Evolutionary conservation across 2,329 filamentous ascomycete species (phyloP).

Genomic region (Ilyonectria destructans): DNA sequence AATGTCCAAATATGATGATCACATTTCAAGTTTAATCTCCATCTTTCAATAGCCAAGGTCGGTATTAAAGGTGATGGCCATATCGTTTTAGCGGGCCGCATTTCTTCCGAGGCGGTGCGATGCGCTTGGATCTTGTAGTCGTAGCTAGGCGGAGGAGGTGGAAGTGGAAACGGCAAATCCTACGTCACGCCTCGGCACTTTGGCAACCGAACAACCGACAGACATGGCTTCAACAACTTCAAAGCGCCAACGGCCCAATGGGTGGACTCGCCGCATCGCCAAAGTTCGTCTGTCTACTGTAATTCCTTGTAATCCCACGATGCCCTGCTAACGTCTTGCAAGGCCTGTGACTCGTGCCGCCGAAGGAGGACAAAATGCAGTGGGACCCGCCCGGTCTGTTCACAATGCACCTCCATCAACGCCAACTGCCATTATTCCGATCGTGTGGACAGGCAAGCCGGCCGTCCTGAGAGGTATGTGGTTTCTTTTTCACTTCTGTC

Average conservation of each 20-base stretch:
- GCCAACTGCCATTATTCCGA: slow-evolving; percentile 21
- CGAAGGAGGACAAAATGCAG: slow-evolving; percentile 21
- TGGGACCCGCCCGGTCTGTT: slow-evolving; percentile 13
- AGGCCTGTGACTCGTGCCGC: slow-evolving; percentile 27
- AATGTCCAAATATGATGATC: background rate
- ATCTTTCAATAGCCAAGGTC: background rate
- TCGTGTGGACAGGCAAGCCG: background rate
- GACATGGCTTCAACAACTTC: slow-evolving; percentile 12
- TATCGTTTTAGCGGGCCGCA: slow-evolving; percentile 4
- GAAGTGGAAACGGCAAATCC: background rate
- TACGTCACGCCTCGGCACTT: background rate
- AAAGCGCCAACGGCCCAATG: slow-evolving; percentile 7
- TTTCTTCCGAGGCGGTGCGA: slow-evolving; percentile 2
- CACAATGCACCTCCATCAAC: slow-evolving; percentile 9
- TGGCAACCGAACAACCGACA: background rate
- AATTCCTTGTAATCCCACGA: background rate
- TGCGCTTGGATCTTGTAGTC: background rate
- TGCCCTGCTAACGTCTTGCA: background rate
- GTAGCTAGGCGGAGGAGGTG: background rate
- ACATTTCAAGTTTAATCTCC: background rate
- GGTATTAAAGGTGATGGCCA: background rate
- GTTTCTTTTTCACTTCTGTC: background rate
- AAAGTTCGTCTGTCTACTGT: background rate
- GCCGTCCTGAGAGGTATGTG: slow-evolving; percentile 1
- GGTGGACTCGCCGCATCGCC: slow-evolving; percentile 26